Conservation (phyloP, 2,329 filamentous ascomycete genomes). For the Lachnellula suecica region DNA sequence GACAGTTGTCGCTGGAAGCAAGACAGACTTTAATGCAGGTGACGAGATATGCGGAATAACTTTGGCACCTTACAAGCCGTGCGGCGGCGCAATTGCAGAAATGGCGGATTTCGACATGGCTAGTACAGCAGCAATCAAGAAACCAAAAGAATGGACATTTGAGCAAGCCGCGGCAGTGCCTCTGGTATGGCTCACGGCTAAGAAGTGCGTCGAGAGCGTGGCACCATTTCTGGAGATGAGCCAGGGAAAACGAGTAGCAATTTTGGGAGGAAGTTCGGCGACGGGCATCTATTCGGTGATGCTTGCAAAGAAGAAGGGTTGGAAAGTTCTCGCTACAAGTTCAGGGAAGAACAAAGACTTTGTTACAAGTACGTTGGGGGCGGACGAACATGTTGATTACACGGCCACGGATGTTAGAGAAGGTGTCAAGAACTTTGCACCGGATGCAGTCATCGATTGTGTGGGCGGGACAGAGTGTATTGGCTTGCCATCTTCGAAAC, state of each 20-base stretch:
- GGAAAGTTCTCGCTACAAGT: background rate
- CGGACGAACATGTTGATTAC: constrained; percentile 8
- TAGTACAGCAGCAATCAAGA: constrained; percentile 23
- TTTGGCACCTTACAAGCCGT: too few species aligned
- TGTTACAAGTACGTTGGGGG: constrained; percentile 4
- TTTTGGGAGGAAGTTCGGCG: background rate
- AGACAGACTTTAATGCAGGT: too few species aligned
- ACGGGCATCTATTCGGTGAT: background rate
- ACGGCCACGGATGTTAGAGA: background rate
- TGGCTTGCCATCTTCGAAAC: too few species aligned
- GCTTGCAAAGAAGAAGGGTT: background rate
- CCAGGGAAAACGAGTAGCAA: background rate
- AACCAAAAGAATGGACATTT: constrained; percentile 38
- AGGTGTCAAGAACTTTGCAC: background rate
- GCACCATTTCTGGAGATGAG: background rate
- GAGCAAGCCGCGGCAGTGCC: constrained; percentile 40
- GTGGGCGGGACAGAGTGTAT: too few species aligned
- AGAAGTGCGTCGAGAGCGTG: background rate
- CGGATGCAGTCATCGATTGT: constrained; percentile 6
- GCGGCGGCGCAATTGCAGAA: too few species aligned
- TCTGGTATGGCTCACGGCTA: constrained; percentile 34
- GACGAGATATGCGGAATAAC: too few species aligned
- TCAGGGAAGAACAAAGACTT: constrained; percentile 4
- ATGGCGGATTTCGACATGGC: too few species aligned
- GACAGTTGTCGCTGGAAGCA: too few species aligned